These are phyloP conservation scores for Acacia crassicarpa DNA, from an alignment of 306 rosid species.

Conservation along the genomic window DNA sequence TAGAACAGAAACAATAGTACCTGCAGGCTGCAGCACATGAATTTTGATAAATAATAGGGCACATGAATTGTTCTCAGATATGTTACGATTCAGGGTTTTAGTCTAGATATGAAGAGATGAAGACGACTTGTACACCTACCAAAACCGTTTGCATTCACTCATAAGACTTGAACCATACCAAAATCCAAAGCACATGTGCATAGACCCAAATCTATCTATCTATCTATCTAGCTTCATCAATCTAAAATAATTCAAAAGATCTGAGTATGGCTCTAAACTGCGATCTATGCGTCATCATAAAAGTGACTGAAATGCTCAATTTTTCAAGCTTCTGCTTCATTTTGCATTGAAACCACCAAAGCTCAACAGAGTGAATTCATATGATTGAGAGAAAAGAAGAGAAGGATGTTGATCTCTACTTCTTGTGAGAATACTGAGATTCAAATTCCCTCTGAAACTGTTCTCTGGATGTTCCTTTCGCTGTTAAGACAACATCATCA, in stretches of 20 bases:
- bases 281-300: not conserved
- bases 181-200: not conserved
- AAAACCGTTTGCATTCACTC: not conserved
- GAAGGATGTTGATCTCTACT: conserved; percentile 22
- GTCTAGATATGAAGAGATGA: not conserved
- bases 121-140: not conserved
- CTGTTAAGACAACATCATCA: conserved; percentile 73
- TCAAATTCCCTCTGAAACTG: conserved; percentile 60
- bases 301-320: conserved; percentile 13
- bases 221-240: too few species aligned
- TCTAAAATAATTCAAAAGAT: not conserved
- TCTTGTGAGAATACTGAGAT: conserved; percentile 50
- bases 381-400: conserved; percentile 11
- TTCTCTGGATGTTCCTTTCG: conserved; percentile 55
- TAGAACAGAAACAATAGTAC: not conserved
- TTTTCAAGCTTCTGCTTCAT: conserved; percentile 3
- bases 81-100: not conserved
- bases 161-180: not conserved
- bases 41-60: not conserved
- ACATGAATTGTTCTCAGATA: not conserved
- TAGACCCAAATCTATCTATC: too few species aligned
- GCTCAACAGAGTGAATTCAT: not conserved
- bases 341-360: not conserved
- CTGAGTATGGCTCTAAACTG: conserved; percentile 4
- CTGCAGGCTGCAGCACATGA: not conserved